These are phyloP conservation scores for Pseudopyrenochaeta lycopersici DNA, from an alignment of 2,329 filamentous ascomycete species.

Conservation along the genomic window DNA sequence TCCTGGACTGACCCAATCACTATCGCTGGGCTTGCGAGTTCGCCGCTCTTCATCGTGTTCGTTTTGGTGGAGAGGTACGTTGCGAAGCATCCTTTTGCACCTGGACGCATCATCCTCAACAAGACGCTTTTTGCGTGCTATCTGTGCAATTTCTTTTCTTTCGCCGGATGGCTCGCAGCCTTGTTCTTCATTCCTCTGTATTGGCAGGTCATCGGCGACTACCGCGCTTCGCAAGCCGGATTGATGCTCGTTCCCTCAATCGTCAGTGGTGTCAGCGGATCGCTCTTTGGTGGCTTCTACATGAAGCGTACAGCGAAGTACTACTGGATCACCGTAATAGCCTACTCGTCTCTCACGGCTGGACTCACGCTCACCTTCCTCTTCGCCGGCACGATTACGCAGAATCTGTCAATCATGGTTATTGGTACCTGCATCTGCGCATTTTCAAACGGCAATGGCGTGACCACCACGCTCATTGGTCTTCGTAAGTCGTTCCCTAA, in stretches of 20 bases:
- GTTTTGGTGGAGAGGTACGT: slow-evolving; percentile 73
- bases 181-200: slow-evolving; percentile 81
- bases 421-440: slow-evolving; percentile 64
- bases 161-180: slow-evolving; percentile 66
- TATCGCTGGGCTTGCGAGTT: slow-evolving; percentile 64
- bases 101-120: slow-evolving; percentile 76
- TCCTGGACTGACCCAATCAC: slow-evolving; percentile 71
- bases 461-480: slow-evolving; percentile 76
- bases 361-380: slow-evolving; percentile 66
- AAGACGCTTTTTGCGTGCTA: slow-evolving; percentile 73
- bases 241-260: slow-evolving; percentile 73
- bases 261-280: slow-evolving; percentile 68
- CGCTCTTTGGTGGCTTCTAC: slow-evolving; percentile 69
- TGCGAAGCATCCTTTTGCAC: slow-evolving; percentile 76
- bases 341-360: slow-evolving; percentile 63
- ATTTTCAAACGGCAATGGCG: slow-evolving; percentile 67
- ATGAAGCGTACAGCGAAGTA: slow-evolving; percentile 77
- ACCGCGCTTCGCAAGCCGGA: slow-evolving; percentile 71
- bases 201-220: slow-evolving; percentile 75
- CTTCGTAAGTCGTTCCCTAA: slow-evolving; percentile 50
- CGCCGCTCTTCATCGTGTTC: slow-evolving; percentile 72
- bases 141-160: slow-evolving; percentile 75
- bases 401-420: slow-evolving; percentile 63
- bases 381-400: slow-evolving; percentile 63
- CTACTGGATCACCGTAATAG: slow-evolving; percentile 71